Evolutionary conservation across 257 asterid species (phyloP).

Genomic region (Asclepias syriaca): DNA sequence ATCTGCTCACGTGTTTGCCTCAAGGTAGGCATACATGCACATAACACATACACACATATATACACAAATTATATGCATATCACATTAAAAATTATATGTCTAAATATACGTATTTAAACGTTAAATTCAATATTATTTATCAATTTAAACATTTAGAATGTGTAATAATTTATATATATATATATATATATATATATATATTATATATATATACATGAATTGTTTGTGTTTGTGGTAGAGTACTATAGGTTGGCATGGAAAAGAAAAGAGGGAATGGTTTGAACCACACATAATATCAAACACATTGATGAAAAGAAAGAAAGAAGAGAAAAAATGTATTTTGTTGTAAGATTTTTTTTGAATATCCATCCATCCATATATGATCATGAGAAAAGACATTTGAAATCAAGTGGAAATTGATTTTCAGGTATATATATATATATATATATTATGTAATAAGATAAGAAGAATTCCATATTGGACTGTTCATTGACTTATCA

Average conservation of each 20-base stretch:
- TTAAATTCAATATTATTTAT: too few species aligned
- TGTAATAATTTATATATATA: too few species aligned
- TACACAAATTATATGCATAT: too few species aligned
- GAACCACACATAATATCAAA: too few species aligned
- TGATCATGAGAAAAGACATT: too few species aligned
- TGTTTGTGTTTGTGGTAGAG: too few species aligned
- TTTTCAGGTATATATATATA: neutral
- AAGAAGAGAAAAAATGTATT: neutral
- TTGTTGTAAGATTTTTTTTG: neutral
- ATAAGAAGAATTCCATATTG: neutral
- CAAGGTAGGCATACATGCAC: neutral
- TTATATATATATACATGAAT: too few species aligned
- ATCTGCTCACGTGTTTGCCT: neutral
- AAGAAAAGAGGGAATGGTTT: neutral
- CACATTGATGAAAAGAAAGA: neutral
- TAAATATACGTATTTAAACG: too few species aligned
- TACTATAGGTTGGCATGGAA: neutral
- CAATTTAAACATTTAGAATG: too few species aligned
- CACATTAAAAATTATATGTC: too few species aligned
- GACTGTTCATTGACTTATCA: neutral
- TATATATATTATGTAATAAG: neutral
- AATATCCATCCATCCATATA: neutral
- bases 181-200: too few species aligned
- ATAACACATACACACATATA: neutral
- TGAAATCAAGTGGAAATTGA: neutral